Conservation (phyloP, 208 protist genomes). For the Wallacemonas collosoma region DNA sequence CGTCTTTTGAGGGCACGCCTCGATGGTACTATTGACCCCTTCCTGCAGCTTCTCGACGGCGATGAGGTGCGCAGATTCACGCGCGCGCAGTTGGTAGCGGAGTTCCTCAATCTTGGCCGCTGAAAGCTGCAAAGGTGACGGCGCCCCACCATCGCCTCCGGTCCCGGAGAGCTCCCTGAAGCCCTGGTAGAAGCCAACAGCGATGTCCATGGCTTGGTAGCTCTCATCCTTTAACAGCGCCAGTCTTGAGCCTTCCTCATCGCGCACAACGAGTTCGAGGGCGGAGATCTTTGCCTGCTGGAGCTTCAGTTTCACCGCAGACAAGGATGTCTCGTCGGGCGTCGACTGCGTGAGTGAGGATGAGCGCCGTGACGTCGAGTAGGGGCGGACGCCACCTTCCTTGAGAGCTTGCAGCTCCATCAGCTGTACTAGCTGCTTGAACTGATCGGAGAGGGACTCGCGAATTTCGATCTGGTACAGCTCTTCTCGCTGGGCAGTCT, state of each 20-base stretch:
- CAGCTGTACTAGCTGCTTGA: conserved; percentile 3
- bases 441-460: conserved; percentile 3
- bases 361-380: not conserved
- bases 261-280: conserved; percentile 4
- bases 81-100: conserved; percentile 15
- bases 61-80: conserved; percentile 1
- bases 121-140: not conserved
- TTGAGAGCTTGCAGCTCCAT: conserved; percentile 7
- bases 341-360: not conserved
- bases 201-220: conserved; percentile 2
- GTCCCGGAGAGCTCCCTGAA: not conserved
- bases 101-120: conserved; percentile 12
- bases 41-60: conserved; percentile 12
- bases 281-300: not conserved
- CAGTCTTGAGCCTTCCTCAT: conserved; percentile 3
- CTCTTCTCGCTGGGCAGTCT: not conserved
- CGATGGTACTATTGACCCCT: conserved; percentile 8
- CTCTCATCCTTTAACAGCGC: not conserved
- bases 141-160: too few species aligned
- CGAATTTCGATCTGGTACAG: not conserved
- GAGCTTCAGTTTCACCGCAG: not conserved
- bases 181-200: not conserved
- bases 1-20: not conserved
- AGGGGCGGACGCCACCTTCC: not conserved
- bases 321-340: not conserved